phyloP scores from a whole-genome alignment of 2,329 filamentous ascomycete species.

The Zalaria sp. region DNA sequence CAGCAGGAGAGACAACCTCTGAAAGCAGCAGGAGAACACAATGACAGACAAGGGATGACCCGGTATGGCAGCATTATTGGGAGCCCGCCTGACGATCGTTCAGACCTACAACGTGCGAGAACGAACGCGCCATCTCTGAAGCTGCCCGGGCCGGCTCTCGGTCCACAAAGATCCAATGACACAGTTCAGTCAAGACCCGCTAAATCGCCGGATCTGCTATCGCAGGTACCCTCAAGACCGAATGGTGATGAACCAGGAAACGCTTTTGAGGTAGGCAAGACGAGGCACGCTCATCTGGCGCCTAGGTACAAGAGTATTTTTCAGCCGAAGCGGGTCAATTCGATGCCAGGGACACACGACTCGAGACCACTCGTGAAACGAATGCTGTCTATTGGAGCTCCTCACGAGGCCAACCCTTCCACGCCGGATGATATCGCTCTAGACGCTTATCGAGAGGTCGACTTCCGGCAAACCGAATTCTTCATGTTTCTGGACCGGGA shows the following conservation, averaged over 20 bases:
- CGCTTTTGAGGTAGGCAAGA: constrained; percentile 31
- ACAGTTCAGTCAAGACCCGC: not conserved
- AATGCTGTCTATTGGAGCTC: constrained; percentile 31
- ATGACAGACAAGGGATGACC: constrained; percentile 19
- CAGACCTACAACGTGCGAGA: constrained; percentile 6
- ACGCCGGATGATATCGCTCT: constrained; percentile 33
- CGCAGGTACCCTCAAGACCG: not conserved
- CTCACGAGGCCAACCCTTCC: constrained; percentile 24
- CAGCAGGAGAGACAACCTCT: not conserved
- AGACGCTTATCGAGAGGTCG: constrained; percentile 49
- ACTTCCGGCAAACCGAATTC: constrained; percentile 68
- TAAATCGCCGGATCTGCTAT: not conserved
- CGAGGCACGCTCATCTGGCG: constrained; percentile 14
- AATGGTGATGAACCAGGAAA: constrained; percentile 8
- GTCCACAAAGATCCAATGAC: constrained; percentile 17
- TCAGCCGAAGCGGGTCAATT: constrained; percentile 26
- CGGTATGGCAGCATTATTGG: constrained; percentile 52
- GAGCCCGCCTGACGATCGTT: constrained; percentile 28
- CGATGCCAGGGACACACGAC: constrained; percentile 14
- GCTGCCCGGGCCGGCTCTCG: constrained; percentile 48
- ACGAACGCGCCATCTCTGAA: constrained; percentile 36
- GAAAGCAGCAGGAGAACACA: not conserved
- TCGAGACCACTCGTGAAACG: constrained; percentile 23
- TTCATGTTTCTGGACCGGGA: constrained; percentile 72
- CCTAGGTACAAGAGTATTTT: constrained; percentile 14